Evolutionary conservation across 1,284 basidiomycete species (phyloP).

Genomic region (Stereum hirsutum): DNA sequence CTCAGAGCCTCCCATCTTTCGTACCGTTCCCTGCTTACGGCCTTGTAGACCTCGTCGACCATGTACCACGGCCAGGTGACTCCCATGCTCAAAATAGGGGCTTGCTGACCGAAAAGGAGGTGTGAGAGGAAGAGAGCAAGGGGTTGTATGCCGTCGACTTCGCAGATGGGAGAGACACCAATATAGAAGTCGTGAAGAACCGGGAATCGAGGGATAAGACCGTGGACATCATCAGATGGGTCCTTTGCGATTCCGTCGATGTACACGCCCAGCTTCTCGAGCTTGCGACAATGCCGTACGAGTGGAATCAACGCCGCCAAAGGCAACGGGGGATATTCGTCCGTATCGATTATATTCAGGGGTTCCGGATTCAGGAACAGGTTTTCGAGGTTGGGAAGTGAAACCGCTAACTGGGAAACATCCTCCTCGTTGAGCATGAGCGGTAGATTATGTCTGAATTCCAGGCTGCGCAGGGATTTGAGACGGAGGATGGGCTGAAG

Average conservation of each 20-base stretch:
- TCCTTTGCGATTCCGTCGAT: too few relatives aligned
- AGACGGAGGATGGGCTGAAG: constrained; percentile 41
- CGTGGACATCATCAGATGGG: too few relatives aligned
- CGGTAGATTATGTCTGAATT: constrained; percentile 43
- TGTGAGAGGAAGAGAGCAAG: constrained; percentile 46
- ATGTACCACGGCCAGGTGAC: constrained; percentile 20
- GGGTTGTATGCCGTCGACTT: constrained; percentile 21
- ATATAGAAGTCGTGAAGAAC: constrained; percentile 31
- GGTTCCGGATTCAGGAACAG: constrained; percentile 46
- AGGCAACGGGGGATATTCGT: constrained; percentile 29
- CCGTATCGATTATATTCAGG: constrained; percentile 27
- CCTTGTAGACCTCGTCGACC: constrained; percentile 13
- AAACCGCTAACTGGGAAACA: constrained; percentile 37
- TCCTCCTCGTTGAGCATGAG: constrained; percentile 36
- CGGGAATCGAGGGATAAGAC: too few relatives aligned
- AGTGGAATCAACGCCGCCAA: constrained; percentile 44
- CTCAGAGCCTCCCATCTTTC: constrained; percentile 34
- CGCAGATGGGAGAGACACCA: constrained; percentile 36
- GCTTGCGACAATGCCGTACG: constrained; percentile 40
- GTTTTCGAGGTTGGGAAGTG: constrained; percentile 38
- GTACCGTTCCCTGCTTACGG: constrained; percentile 23
- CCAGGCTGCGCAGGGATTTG: constrained; percentile 35
- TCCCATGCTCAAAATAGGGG: constrained; percentile 22
- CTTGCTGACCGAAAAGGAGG: constrained; percentile 26
- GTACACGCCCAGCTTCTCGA: constrained; percentile 44